Conservation (phyloP, 352 stramenopile species). For the Globisporangium carolinianum region DNA sequence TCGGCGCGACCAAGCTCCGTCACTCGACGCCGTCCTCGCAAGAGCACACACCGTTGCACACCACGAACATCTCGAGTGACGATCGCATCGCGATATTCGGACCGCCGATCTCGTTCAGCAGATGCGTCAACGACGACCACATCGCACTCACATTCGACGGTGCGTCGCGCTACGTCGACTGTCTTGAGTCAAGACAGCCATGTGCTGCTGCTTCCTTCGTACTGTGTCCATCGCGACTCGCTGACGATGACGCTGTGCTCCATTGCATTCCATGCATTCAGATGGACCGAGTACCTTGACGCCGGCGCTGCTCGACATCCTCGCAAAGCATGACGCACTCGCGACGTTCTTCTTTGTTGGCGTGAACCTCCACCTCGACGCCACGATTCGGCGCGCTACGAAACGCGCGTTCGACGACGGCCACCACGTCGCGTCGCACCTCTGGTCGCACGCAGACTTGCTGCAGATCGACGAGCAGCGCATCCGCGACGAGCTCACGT, state of each 20-base stretch:
- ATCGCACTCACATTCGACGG: constrained; percentile 10
- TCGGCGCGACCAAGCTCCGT: neutral
- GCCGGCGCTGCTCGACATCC: constrained; percentile 4
- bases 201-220: neutral
- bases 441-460: constrained; percentile 5
- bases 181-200: neutral
- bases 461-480: neutral
- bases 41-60: neutral
- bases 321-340: constrained; percentile 3
- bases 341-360: constrained; percentile 12
- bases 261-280: neutral
- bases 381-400: neutral
- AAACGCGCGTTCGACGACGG: constrained; percentile 1
- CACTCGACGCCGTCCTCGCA: neutral
- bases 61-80: neutral
- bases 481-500: constrained; percentile 2
- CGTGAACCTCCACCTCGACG: constrained; percentile 6
- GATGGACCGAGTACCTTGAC: constrained; percentile 6
- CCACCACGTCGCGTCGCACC: constrained; percentile 7
- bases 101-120: neutral
- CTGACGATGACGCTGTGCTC: too few relatives aligned
- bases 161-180: neutral
- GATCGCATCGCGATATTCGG: neutral
- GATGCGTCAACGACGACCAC: constrained; percentile 5
- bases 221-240: neutral